Evolutionary conservation across 129 eudicot genomes (phyloP).

Genomic region (Flaveria linearis): DNA sequence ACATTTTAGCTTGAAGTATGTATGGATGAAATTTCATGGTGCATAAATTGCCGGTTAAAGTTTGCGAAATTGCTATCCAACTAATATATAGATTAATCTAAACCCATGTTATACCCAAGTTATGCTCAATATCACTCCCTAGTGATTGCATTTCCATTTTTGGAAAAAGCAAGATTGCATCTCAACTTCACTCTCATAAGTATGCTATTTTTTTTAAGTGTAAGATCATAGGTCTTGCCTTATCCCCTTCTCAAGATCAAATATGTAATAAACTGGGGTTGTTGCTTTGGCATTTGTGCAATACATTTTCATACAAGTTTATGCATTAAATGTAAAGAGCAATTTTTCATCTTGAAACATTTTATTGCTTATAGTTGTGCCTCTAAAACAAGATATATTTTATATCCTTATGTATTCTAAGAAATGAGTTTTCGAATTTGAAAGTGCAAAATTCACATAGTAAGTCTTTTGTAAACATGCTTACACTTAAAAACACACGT

Average conservation of each 20-base stretch:
- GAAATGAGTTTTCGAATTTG: background rate
- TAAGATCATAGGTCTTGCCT: background rate
- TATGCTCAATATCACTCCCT: slow-evolving; percentile 9
- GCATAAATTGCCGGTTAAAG: background rate
- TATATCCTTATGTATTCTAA: background rate
- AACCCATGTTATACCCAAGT: background rate
- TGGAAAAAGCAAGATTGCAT: slow-evolving; percentile 5
- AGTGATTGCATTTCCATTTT: background rate
- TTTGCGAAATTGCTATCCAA: background rate
- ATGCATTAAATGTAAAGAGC: slow-evolving; percentile 15
- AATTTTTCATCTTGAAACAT: slow-evolving; percentile 3
- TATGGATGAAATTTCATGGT: background rate
- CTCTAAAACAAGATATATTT: slow-evolving; percentile 18
- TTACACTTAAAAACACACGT: background rate
- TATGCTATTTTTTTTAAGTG: background rate
- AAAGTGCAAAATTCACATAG: slow-evolving; percentile 9
- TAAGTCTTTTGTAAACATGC: background rate
- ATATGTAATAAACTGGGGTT: slow-evolving; percentile 19
- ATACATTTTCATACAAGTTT: slow-evolving; percentile 10
- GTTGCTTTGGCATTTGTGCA: slow-evolving; percentile 10
- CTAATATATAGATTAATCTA: background rate
- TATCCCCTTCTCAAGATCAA: background rate
- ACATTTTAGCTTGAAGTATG: background rate
- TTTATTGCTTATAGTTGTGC: background rate
- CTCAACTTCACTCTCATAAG: background rate